These are phyloP conservation scores for Podaxis sp. DNA, from an alignment of 768 basidiomycete genomes.

Conservation along the genomic window DNA sequence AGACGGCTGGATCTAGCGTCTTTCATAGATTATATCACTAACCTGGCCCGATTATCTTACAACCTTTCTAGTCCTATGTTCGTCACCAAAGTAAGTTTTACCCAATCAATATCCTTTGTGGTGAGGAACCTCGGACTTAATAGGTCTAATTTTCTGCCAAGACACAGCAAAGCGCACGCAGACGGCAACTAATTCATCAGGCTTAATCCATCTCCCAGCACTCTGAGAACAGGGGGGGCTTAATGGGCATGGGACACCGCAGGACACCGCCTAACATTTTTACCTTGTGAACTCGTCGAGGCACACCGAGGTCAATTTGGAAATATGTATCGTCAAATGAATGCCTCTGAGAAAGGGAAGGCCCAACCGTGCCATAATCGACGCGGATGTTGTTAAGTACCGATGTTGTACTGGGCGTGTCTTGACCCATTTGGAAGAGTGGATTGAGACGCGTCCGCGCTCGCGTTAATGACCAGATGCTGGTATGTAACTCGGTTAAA, in stretches of 20 bases:
- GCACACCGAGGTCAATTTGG: neutral
- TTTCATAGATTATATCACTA: no score
- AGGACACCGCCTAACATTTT: neutral
- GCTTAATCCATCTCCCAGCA: no score
- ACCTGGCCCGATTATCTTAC: no score
- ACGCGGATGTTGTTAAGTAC: conserved; percentile 8
- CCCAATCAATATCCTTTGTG: no score
- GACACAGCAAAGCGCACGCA: no score
- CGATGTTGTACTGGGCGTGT: neutral
- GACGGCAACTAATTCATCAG: neutral
- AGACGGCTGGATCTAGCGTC: no score
- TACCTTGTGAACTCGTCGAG: neutral
- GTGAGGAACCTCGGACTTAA: no score
- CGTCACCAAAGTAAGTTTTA: no score
- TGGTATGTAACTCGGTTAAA: neutral
- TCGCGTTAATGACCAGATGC: neutral
- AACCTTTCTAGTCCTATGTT: no score
- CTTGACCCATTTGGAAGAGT: conserved; percentile 8
- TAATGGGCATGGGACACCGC: neutral
- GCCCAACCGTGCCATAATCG: neutral
- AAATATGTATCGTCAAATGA: neutral
- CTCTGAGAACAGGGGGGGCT: no score
- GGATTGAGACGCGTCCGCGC: neutral
- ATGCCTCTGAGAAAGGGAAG: neutral
- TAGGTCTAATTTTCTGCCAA: no score